phyloP scores from a whole-genome alignment of 164 flowering plant genomes.

The Berberis thunbergii region DNA sequence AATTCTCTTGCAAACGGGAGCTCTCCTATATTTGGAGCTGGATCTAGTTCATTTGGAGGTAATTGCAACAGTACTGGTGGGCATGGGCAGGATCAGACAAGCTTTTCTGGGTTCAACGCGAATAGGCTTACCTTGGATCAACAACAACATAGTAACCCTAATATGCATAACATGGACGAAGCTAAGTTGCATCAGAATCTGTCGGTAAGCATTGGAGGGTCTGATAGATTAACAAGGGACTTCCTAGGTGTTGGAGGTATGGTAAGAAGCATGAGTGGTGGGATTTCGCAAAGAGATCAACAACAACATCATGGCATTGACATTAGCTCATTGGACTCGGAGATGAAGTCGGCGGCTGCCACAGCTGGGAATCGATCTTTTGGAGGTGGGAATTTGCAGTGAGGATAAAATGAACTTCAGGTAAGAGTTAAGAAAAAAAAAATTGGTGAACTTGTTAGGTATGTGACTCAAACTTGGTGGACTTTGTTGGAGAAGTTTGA shows the following conservation, averaged over 20 bases:
- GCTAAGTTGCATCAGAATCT: slow-evolving; percentile 30
- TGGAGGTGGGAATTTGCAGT: slow-evolving; percentile 41
- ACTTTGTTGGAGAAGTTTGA: slow-evolving; percentile 6
- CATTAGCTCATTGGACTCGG: slow-evolving; percentile 31
- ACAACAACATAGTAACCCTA: slow-evolving; percentile 10
- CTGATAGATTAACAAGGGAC: slow-evolving; percentile 61
- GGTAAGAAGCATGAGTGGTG: slow-evolving; percentile 30
- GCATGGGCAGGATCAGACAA: slow-evolving; percentile 13
- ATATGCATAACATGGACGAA: slow-evolving; percentile 22
- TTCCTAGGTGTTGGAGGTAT: slow-evolving; percentile 77
- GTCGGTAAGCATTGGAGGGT: slow-evolving; percentile 24
- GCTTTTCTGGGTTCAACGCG: slow-evolving; percentile 22
- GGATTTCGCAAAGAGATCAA: slow-evolving; percentile 6
- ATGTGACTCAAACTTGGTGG: slow-evolving; percentile 12
- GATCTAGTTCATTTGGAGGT: slow-evolving; percentile 22
- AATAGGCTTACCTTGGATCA: slow-evolving; percentile 16
- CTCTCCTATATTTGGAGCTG: slow-evolving; percentile 23
- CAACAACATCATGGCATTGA: slow-evolving; percentile 21
- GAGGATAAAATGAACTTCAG: neutral
- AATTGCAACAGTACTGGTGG: neutral
- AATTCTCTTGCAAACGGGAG: slow-evolving; percentile 41
- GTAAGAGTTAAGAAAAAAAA: neutral
- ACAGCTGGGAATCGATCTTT: slow-evolving; percentile 17
- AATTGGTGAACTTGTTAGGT: slow-evolving; percentile 4
- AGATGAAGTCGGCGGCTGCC: slow-evolving; percentile 21